phyloP scores from a whole-genome alignment of 805 yeast species.

The Lipomyces starkeyi region DNA sequence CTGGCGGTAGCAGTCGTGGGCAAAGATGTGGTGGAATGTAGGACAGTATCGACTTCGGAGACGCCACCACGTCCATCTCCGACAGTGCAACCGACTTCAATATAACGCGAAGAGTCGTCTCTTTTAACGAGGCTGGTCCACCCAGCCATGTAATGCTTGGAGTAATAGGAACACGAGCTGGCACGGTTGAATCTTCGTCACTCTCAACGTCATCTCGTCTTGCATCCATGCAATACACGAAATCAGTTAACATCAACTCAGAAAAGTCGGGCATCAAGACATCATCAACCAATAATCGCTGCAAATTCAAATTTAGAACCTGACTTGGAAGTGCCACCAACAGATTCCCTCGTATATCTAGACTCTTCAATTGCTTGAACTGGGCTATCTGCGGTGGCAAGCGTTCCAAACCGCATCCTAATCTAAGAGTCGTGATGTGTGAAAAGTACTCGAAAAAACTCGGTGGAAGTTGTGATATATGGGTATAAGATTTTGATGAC shows the following conservation, averaged over 20 bases:
- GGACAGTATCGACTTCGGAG: conserved; percentile 2
- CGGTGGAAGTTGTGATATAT: conserved; percentile 30
- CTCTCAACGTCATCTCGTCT: conserved; percentile 1
- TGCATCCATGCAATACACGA: conserved; percentile 9
- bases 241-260: conserved; percentile 33
- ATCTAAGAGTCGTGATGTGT: conserved; percentile 23
- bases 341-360: conserved; percentile 29
- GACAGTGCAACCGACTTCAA: conserved; percentile 22
- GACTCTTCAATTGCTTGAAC: conserved; percentile 16
- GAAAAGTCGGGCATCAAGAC: conserved; percentile 27
- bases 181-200: neutral
- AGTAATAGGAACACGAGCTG: neutral
- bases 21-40: conserved; percentile 29
- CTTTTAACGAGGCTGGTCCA: conserved; percentile 26
- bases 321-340: conserved; percentile 29
- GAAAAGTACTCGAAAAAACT: conserved; percentile 31
- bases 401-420: conserved; percentile 31
- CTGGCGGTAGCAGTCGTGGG: conserved; percentile 30
- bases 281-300: conserved; percentile 26
- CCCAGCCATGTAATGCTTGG: conserved; percentile 24
- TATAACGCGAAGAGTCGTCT: conserved; percentile 20
- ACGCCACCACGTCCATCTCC: conserved; percentile 26
- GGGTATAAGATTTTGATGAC: conserved; percentile 19
- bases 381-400: conserved; percentile 34
- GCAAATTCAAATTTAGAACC: conserved; percentile 25